Evolutionary conservation across 2,329 filamentous ascomycete species (phyloP).

Genomic region (Aureobasidium sp.): DNA sequence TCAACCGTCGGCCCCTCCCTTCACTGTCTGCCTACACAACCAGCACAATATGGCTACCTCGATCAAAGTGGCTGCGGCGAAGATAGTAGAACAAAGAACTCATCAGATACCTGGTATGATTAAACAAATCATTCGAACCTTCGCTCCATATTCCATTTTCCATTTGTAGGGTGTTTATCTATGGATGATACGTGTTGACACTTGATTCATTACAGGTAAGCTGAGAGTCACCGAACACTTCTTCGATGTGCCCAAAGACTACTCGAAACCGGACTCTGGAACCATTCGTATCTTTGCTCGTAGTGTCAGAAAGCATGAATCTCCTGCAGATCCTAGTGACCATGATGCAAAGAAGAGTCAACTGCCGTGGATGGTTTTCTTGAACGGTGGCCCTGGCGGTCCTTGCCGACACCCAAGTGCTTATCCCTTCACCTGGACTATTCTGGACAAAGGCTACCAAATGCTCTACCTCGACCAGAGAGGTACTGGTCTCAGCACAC

Average conservation of each 20-base stretch:
- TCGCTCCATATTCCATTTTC: background rate
- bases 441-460: conserved; percentile 76
- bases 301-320: conserved; percentile 58
- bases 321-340: conserved; percentile 43
- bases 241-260: conserved; percentile 79
- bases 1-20: background rate
- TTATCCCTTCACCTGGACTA: conserved; percentile 57
- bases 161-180: background rate
- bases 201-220: conserved; percentile 47
- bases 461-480: conserved; percentile 80
- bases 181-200: conserved; percentile 4
- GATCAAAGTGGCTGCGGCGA: conserved; percentile 30
- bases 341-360: conserved; percentile 38
- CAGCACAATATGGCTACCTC: conserved; percentile 10
- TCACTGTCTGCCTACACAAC: background rate
- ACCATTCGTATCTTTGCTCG: conserved; percentile 71
- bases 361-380: conserved; percentile 57
- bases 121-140: background rate
- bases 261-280: conserved; percentile 49
- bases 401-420: conserved; percentile 68
- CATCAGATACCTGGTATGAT: conserved; percentile 34
- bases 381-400: conserved; percentile 81
- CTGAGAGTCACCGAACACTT: conserved; percentile 71
- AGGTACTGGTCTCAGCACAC: conserved; percentile 76
- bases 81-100: conserved; percentile 37